Conservation (phyloP, 1,284 basidiomycete species). For the Butyriboletus appendiculatus region DNA sequence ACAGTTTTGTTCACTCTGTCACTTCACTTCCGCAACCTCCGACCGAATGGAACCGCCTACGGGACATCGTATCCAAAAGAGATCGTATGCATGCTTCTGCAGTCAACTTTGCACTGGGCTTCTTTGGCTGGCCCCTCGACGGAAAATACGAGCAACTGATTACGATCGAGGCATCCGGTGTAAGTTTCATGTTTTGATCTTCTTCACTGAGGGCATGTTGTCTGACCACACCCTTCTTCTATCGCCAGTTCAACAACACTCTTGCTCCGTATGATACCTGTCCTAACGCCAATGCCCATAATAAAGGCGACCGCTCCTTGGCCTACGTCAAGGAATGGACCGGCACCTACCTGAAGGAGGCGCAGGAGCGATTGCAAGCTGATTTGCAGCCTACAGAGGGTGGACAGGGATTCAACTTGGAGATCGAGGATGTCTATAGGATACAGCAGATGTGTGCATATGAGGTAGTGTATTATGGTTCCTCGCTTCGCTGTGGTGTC, state of each 20-base stretch:
- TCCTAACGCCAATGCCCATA: conserved; percentile 52
- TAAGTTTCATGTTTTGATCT: conserved; percentile 34
- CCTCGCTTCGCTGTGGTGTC: not conserved
- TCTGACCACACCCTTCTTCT: not conserved
- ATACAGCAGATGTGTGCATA: conserved; percentile 85
- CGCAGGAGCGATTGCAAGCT: conserved; percentile 63
- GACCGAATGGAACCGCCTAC: not conserved
- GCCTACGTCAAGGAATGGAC: conserved; percentile 67
- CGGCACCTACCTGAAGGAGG: conserved; percentile 67
- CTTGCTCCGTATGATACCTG: conserved; percentile 38
- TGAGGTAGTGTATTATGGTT: conserved; percentile 52
- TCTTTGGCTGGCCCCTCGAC: conserved; percentile 83
- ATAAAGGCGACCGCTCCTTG: conserved; percentile 57
- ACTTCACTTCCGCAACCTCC: not conserved
- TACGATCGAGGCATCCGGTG: conserved; percentile 69
- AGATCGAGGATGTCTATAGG: conserved; percentile 68
- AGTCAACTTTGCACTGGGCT: conserved; percentile 83
- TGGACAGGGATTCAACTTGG: conserved; percentile 67
- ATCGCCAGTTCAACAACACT: conserved; percentile 31
- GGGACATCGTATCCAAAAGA: conserved; percentile 34
- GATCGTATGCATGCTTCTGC: conserved; percentile 85
- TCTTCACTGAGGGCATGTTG: not conserved
- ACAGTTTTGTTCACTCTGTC: not conserved
- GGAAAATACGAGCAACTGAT: conserved; percentile 81
- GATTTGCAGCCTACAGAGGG: conserved; percentile 35